Percentiles rank a stretch among this genome's conserved stretches.
Conservation (phyloP, 495 filamentous ascomycete genomes). For the Aspergillus haitiensis region DNA sequence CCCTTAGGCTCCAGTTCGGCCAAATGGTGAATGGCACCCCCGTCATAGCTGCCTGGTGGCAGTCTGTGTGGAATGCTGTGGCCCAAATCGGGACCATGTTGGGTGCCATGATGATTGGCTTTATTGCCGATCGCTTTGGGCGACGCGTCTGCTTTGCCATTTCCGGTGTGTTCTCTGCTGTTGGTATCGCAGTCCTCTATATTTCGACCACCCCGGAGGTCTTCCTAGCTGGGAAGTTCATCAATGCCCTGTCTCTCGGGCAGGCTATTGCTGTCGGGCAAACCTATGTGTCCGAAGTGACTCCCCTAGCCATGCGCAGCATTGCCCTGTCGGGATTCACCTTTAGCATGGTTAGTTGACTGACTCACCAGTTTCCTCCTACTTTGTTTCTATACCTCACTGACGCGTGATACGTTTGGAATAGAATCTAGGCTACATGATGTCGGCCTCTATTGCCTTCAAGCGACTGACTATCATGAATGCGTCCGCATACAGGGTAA, state of each 20-base stretch:
- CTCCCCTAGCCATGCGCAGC: constrained; percentile 26
- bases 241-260: constrained; percentile 25
- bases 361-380: neutral
- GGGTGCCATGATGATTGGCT: constrained; percentile 24
- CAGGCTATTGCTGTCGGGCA: constrained; percentile 25
- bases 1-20: constrained; percentile 18
- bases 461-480: constrained; percentile 17
- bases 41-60: constrained; percentile 32
- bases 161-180: constrained; percentile 20
- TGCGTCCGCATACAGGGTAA: constrained; percentile 17
- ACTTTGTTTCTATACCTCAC: neutral
- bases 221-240: constrained; percentile 33
- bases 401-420: neutral
- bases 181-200: constrained; percentile 27
- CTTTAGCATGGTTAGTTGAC: constrained; percentile 20
- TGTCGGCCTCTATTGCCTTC: constrained; percentile 19
- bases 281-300: constrained; percentile 33
- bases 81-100: constrained; percentile 28
- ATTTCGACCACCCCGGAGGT: constrained; percentile 18
- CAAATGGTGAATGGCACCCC: constrained; percentile 15
- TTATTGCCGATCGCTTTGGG: constrained; percentile 27
- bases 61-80: constrained; percentile 33
- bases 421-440: constrained; percentile 22
- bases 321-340: constrained; percentile 26
- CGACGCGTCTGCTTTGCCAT: constrained; percentile 24